Percentiles rank a stretch among this genome's conserved stretches.
These are phyloP conservation scores for Spongispora temasekensis DNA, from an alignment of 1,284 basidiomycete genomes.

Conservation along the genomic window DNA sequence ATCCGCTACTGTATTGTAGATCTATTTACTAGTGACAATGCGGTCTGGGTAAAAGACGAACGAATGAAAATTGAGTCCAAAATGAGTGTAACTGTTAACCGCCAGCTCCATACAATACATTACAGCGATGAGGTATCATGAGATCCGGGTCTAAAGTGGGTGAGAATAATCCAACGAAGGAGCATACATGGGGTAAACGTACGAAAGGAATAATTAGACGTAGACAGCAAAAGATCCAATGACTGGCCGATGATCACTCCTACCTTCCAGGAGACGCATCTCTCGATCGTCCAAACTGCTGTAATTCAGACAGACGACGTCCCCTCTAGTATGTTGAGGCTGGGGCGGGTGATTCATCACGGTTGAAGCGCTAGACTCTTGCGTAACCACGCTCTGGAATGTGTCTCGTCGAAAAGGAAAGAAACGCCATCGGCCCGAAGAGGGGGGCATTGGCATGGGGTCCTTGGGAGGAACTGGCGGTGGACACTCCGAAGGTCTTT, in stretches of 20 bases:
- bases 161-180: slow-evolving; percentile 4
- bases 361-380: slow-evolving; percentile 27
- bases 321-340: slow-evolving; percentile 50
- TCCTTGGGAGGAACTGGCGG: slow-evolving; percentile 36
- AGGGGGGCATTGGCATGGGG: slow-evolving; percentile 24
- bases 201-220: slow-evolving; percentile 34
- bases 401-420: slow-evolving; percentile 50
- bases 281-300: slow-evolving; percentile 72
- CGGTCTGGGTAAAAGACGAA: too few relatives aligned
- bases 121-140: slow-evolving; percentile 16
- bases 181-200: slow-evolving; percentile 10
- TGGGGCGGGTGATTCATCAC: slow-evolving; percentile 22
- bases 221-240: slow-evolving; percentile 73
- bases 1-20: slow-evolving; percentile 1
- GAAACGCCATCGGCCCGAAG: slow-evolving; percentile 56
- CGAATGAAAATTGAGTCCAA: too few relatives aligned
- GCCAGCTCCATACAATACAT: slow-evolving; percentile 15
- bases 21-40: slow-evolving; percentile 4
- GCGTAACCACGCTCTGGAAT: slow-evolving; percentile 32
- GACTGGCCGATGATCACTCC: slow-evolving; percentile 79
- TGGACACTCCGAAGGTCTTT: slow-evolving; percentile 22
- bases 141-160: slow-evolving; percentile 1
- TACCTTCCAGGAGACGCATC: slow-evolving; percentile 76
- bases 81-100: slow-evolving; percentile 10
- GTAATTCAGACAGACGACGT: slow-evolving; percentile 70